Percentiles rank a stretch among this genome's conserved stretches.
phyloP scores from a whole-genome alignment of 345 rosid species.

The Balakata baccata region DNA sequence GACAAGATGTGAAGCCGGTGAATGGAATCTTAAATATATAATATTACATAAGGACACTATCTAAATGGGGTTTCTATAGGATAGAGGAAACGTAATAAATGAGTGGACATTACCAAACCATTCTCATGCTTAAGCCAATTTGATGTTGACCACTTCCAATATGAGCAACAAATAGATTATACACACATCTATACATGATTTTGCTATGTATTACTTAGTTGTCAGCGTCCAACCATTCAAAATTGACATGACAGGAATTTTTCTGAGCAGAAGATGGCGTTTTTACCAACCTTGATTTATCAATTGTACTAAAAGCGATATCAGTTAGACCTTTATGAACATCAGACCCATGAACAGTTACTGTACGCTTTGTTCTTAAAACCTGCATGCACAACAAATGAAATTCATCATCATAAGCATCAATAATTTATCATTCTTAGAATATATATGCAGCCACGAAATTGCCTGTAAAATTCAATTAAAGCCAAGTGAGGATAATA shows the following conservation, averaged over 20 bases:
- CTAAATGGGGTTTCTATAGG: not conserved
- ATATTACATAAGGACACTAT: not conserved
- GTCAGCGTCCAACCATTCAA: not conserved
- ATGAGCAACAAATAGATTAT: not conserved
- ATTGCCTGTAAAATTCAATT: not conserved
- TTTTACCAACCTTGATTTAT: conserved; percentile 57
- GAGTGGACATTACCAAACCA: not conserved
- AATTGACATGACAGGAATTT: not conserved
- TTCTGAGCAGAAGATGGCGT: not conserved
- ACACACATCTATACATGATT: not conserved
- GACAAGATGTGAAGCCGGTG: not conserved
- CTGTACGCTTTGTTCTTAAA: conserved; percentile 46
- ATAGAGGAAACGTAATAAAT: not conserved
- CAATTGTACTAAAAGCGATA: conserved; percentile 52
- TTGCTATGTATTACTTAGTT: not conserved
- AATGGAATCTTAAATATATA: not conserved
- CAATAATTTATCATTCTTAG: not conserved
- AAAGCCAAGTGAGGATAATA: not conserved
- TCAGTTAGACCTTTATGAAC: conserved; percentile 59
- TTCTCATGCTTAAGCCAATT: not conserved
- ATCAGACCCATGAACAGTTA: conserved; percentile 51
- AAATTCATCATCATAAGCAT: not conserved
- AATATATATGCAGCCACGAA: no score
- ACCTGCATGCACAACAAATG: conserved; percentile 45
- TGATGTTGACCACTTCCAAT: not conserved